These are phyloP conservation scores for Tulasnella sp. DNA, from an alignment of 768 basidiomycete species.

Conservation along the genomic window DNA sequence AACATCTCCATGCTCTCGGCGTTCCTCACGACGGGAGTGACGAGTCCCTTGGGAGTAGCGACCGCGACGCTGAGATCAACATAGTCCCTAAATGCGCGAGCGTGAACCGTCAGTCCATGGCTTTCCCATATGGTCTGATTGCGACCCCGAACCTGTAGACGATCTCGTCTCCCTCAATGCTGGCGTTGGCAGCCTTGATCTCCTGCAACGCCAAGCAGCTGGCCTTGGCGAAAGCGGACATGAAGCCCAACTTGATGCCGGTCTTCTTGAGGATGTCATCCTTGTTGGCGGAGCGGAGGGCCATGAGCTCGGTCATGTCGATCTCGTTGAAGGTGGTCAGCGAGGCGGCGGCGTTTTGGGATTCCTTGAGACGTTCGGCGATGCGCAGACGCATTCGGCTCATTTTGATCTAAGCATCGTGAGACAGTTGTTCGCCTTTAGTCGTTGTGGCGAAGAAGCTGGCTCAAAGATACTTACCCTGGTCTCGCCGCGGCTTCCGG, in stretches of 20 bases:
- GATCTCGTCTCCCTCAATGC: constrained; percentile 62
- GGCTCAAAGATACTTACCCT: constrained; percentile 48
- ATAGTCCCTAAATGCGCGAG: constrained; percentile 53
- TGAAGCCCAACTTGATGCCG: constrained; percentile 96
- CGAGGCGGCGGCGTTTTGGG: constrained; percentile 94
- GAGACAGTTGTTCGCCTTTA: background rate
- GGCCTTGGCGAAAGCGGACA: constrained; percentile 94
- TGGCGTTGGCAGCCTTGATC: constrained; percentile 90
- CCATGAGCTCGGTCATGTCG: constrained; percentile 95
- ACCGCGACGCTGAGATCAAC: constrained; percentile 96
- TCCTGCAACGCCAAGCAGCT: constrained; percentile 79
- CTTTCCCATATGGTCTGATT: background rate
- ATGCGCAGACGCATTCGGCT: constrained; percentile 97
- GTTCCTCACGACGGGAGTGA: constrained; percentile 93
- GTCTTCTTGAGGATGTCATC: constrained; percentile 84
- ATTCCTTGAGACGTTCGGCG: constrained; percentile 95
- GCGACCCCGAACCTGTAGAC: constrained; percentile 38
- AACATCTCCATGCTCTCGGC: constrained; percentile 81
- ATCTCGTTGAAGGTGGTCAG: constrained; percentile 99
- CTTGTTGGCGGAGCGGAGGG: constrained; percentile 92
- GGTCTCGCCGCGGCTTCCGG: constrained; percentile 75
- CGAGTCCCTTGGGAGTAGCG: constrained; percentile 94
- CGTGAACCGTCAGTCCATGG: constrained; percentile 64
- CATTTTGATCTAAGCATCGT: constrained; percentile 81
- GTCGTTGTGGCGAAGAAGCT: background rate